Evolutionary conservation across 2,329 filamentous ascomycete species (phyloP).

Genomic region (Capronia americana): DNA sequence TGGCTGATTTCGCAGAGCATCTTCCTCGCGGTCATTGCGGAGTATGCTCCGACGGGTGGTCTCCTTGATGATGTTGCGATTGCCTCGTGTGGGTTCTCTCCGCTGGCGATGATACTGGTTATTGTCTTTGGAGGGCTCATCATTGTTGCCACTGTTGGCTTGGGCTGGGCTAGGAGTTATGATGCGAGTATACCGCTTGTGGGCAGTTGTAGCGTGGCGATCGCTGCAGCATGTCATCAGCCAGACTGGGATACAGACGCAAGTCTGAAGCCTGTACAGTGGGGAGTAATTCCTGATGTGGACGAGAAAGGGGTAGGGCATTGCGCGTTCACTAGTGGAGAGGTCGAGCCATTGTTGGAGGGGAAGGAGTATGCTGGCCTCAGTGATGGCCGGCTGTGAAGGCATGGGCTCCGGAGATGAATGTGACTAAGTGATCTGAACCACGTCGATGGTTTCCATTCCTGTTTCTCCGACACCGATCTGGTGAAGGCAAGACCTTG

Average conservation of each 20-base stretch:
- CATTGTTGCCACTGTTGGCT: conserved; percentile 24
- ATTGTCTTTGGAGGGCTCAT: conserved; percentile 31
- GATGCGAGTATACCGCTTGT: conserved; percentile 42
- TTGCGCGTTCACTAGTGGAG: conserved; percentile 40
- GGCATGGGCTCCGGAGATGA: neutral
- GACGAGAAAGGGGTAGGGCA: conserved; percentile 31
- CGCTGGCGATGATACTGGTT: conserved; percentile 35
- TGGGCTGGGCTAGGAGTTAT: conserved; percentile 35
- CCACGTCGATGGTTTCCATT: too few species aligned
- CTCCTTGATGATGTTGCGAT: conserved; percentile 24
- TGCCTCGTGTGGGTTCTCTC: conserved; percentile 39
- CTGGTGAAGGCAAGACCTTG: too few species aligned
- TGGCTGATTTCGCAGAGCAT: conserved; percentile 55
- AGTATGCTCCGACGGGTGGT: conserved; percentile 31
- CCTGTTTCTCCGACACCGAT: too few species aligned
- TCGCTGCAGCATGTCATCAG: conserved; percentile 45
- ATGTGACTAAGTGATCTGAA: too few species aligned
- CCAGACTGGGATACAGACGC: conserved; percentile 37
- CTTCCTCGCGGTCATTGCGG: conserved; percentile 49
- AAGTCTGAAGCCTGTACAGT: conserved; percentile 37
- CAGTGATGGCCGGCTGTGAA: neutral
- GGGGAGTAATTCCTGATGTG: conserved; percentile 38
- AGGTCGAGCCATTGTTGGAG: conserved; percentile 28
- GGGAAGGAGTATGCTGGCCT: conserved; percentile 34
- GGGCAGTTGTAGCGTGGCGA: conserved; percentile 45